These are phyloP conservation scores for Petunia axillaris DNA, from an alignment of 257 asterid genomes.

Conservation along the genomic window DNA sequence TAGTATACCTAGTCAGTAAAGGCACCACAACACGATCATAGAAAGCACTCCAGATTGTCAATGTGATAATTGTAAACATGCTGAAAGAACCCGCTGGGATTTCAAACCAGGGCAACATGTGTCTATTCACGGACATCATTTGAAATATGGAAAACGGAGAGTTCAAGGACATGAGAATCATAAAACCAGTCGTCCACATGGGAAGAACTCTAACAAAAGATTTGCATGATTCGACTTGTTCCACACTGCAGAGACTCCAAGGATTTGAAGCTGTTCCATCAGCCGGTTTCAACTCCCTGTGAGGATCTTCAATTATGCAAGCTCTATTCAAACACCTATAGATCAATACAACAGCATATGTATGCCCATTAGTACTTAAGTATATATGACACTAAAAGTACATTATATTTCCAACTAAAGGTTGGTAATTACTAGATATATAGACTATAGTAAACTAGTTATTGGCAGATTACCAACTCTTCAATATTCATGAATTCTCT, in stretches of 20 bases:
- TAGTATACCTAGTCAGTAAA: background rate
- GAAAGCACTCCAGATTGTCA: conserved; percentile 16
- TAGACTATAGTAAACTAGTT: too few species aligned
- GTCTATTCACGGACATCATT: conserved; percentile 9
- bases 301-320: conserved; percentile 20
- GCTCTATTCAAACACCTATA: conserved; percentile 2
- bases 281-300: conserved; percentile 13
- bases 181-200: conserved; percentile 26
- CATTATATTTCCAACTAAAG: background rate
- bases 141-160: background rate
- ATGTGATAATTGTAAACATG: background rate
- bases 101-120: conserved; percentile 21
- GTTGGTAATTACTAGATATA: too few species aligned
- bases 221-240: conserved; percentile 24
- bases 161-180: background rate
- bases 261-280: conserved; percentile 17
- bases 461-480: too few species aligned
- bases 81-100: conserved; percentile 34
- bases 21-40: conserved; percentile 22
- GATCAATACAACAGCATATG: background rate
- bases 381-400: conserved; percentile 23
- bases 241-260: conserved; percentile 27
- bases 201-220: conserved; percentile 22
- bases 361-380: background rate
- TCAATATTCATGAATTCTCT: too few species aligned